A percentile compares a stretch with the other conserved stretches of the same genome.
phyloP scores from a whole-genome alignment of 2,329 filamentous ascomycete genomes.

The Exophiala sp. region DNA sequence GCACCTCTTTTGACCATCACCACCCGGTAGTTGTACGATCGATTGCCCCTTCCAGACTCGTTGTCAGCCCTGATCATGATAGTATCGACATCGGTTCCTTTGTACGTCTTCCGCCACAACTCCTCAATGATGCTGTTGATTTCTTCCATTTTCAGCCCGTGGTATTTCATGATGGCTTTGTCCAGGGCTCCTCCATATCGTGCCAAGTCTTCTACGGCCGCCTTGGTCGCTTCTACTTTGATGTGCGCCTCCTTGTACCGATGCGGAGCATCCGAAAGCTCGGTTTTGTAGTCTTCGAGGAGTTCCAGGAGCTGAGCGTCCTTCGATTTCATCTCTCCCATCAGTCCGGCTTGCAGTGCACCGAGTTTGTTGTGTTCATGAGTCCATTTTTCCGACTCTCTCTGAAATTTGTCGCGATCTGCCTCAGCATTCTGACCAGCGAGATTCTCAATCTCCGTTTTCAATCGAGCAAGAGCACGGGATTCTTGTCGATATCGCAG shows the following conservation, averaged over 20 bases:
- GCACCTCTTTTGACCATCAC: slow-evolving; percentile 97
- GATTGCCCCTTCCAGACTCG: slow-evolving; percentile 59
- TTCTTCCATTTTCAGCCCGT: slow-evolving; percentile 95
- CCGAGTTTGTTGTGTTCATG: slow-evolving; percentile 62
- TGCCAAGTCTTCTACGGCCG: slow-evolving; percentile 81
- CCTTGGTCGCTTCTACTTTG: slow-evolving; percentile 83
- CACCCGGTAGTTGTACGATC: slow-evolving; percentile 93
- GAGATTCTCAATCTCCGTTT: slow-evolving; percentile 65
- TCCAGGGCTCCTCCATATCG: slow-evolving; percentile 80
- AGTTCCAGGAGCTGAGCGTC: slow-evolving; percentile 70
- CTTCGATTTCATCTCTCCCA: slow-evolving; percentile 75
- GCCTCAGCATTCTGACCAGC: slow-evolving; percentile 73
- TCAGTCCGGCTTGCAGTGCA: slow-evolving; percentile 66
- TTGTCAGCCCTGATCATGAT: slow-evolving; percentile 91
- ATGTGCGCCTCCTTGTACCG: slow-evolving; percentile 86
- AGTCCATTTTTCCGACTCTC: slow-evolving; percentile 63
- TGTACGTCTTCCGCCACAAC: slow-evolving; percentile 95
- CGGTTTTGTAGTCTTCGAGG: slow-evolving; percentile 72
- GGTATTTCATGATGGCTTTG: slow-evolving; percentile 95
- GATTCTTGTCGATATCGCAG: slow-evolving; percentile 73
- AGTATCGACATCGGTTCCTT: slow-evolving; percentile 93
- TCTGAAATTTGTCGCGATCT: slow-evolving; percentile 68
- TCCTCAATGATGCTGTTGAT: slow-evolving; percentile 93
- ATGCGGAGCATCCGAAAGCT: slow-evolving; percentile 74
- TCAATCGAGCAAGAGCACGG: slow-evolving; percentile 60